These are phyloP conservation scores for Ophiostoma fasciatum DNA, from an alignment of 2,329 filamentous ascomycete genomes.

Conservation along the genomic window DNA sequence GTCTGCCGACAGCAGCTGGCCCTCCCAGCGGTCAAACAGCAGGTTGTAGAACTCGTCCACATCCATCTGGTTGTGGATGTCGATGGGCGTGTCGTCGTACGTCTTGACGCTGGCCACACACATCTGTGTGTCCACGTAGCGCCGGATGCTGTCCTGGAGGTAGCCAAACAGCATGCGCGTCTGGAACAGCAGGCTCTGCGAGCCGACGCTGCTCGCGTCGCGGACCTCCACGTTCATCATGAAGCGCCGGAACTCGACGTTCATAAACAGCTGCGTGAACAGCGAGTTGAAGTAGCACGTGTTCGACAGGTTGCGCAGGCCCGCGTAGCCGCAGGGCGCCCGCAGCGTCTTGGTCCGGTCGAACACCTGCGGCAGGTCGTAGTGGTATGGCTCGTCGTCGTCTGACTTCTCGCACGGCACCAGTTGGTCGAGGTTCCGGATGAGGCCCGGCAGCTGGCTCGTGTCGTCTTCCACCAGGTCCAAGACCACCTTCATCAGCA, in stretches of 20 bases:
- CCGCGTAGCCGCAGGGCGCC: conserved; percentile 68
- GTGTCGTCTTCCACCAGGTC: conserved; percentile 37
- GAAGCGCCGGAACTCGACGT: conserved; percentile 71
- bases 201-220: conserved; percentile 34
- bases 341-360: conserved; percentile 57
- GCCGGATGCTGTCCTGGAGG: conserved; percentile 70
- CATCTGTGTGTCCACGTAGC: conserved; percentile 55
- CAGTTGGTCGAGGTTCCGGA: conserved; percentile 35
- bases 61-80: conserved; percentile 88
- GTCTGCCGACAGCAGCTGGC: conserved; percentile 53
- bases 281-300: conserved; percentile 97
- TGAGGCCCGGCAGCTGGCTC: conserved; percentile 31
- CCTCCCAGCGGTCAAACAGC: conserved; percentile 81
- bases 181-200: conserved; percentile 56
- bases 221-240: conserved; percentile 51
- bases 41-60: conserved; percentile 96
- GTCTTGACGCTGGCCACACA: conserved; percentile 67
- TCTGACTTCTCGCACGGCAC: conserved; percentile 31
- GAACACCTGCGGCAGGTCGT: conserved; percentile 45
- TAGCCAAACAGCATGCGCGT: conserved; percentile 71
- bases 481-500: conserved; percentile 46
- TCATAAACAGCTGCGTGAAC: conserved; percentile 93
- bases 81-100: conserved; percentile 69
- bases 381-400: conserved; percentile 37
- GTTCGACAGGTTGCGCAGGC: conserved; percentile 81